Evolutionary conservation across 2,329 filamentous ascomycete genomes (phyloP).

Genomic region (Tympanopsis confertula): DNA sequence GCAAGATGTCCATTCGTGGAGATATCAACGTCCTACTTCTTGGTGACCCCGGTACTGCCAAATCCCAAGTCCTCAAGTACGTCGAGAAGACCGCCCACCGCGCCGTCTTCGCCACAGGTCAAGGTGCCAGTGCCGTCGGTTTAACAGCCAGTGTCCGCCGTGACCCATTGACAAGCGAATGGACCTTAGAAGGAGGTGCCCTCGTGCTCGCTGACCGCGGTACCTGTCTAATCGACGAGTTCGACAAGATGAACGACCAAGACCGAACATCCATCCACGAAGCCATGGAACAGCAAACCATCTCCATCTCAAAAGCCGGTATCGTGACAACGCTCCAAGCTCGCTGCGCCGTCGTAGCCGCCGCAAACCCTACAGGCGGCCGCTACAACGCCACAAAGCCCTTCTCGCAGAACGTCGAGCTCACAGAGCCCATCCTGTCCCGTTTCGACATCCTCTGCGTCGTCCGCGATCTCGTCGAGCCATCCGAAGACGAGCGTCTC

Average conservation of each 20-base stretch:
- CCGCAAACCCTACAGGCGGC: constrained; percentile 90
- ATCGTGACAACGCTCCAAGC: constrained; percentile 96
- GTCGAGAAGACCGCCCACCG: constrained; percentile 94
- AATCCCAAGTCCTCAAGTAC: constrained; percentile 95
- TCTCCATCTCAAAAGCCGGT: constrained; percentile 95
- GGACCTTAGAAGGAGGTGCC: constrained; percentile 92
- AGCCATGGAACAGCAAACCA: constrained; percentile 99
- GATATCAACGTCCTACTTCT: constrained; percentile 97
- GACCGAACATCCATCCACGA: constrained; percentile 97
- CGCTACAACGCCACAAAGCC: constrained; percentile 94
- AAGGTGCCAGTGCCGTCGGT: constrained; percentile 94
- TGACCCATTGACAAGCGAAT: constrained; percentile 89
- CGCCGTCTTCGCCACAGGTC: constrained; percentile 93
- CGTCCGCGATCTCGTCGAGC: constrained; percentile 89
- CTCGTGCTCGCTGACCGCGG: constrained; percentile 89
- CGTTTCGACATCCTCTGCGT: constrained; percentile 97
- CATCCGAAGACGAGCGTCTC: constrained; percentile 79
- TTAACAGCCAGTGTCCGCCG: constrained; percentile 91
- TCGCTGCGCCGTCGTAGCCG: constrained; percentile 88
- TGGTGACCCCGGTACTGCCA: constrained; percentile 93
- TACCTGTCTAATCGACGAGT: constrained; percentile 94
- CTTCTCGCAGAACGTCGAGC: constrained; percentile 89
- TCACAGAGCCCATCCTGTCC: constrained; percentile 93
- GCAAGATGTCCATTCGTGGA: constrained; percentile 80
- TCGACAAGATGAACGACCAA: constrained; percentile 99